Percentiles rank a stretch among this genome's conserved stretches.
These are phyloP conservation scores for Hortaea werneckii DNA, from an alignment of 2,329 filamentous ascomycete species.

Conservation along the genomic window DNA sequence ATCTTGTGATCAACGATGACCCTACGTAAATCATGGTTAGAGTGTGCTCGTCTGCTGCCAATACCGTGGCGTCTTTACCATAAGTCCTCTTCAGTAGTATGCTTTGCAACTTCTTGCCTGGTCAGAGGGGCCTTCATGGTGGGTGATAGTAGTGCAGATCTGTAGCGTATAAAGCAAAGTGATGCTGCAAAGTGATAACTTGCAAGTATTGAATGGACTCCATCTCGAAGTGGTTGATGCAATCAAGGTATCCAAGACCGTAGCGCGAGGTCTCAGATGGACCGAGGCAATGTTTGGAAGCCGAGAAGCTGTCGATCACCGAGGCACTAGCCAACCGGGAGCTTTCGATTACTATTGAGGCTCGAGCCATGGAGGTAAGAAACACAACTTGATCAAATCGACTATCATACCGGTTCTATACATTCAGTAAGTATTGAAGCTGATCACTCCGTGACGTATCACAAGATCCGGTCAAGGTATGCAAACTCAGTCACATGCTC, in stretches of 20 bases:
- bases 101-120: conserved; percentile 30
- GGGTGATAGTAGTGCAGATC: neutral
- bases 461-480: too few species aligned
- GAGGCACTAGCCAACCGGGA: neutral
- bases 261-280: neutral
- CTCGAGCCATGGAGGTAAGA: too few species aligned
- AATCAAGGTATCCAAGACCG: neutral
- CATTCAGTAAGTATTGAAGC: too few species aligned
- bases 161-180: too few species aligned
- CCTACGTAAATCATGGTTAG: neutral
- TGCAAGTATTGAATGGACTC: too few species aligned
- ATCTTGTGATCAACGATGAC: conserved; percentile 79
- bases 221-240: conserved; percentile 10
- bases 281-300: neutral
- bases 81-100: conserved; percentile 64
- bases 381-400: too few species aligned
- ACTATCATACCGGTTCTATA: too few species aligned
- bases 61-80: conserved; percentile 39
- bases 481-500: too few species aligned
- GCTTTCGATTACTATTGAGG: neutral
- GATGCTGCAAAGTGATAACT: too few species aligned
- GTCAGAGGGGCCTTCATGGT: conserved; percentile 16
- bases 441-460: too few species aligned
- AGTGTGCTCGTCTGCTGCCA: neutral
- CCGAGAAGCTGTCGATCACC: neutral